Conservation (phyloP, 305 asterid genomes). For the Striga hermonthica region DNA sequence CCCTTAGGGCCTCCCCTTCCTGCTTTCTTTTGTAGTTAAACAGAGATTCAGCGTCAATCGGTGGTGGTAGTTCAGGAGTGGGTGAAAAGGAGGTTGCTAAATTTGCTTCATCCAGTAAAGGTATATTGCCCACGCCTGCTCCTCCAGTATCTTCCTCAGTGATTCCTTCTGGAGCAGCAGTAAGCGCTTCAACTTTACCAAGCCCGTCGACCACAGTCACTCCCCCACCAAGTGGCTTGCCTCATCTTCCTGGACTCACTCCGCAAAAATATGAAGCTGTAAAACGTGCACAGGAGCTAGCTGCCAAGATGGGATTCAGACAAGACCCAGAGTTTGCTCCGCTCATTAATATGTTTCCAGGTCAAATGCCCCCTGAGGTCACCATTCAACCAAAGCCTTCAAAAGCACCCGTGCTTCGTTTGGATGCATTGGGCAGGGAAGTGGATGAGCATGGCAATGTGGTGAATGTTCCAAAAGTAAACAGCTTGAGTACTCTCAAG, state of each 20-base stretch:
- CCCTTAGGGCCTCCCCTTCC: constrained; percentile 9
- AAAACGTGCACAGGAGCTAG: constrained; percentile 86
- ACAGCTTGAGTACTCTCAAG: constrained; percentile 85
- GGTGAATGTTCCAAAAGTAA: constrained; percentile 69
- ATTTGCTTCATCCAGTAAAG: constrained; percentile 38
- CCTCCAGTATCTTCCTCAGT: constrained; percentile 31
- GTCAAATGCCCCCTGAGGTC: constrained; percentile 74
- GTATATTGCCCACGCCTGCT: constrained; percentile 38
- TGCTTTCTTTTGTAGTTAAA: constrained; percentile 48
- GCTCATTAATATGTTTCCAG: constrained; percentile 84
- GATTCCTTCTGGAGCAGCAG: constrained; percentile 32
- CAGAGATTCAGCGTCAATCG: constrained; percentile 45
- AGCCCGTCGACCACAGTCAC: constrained; percentile 34
- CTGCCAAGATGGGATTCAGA: constrained; percentile 88
- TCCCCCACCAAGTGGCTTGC: constrained; percentile 48
- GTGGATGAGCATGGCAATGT: constrained; percentile 89
- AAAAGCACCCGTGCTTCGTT: constrained; percentile 83
- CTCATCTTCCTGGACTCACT: constrained; percentile 71
- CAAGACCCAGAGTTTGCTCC: constrained; percentile 91
- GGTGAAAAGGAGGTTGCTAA: constrained; percentile 43
- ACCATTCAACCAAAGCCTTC: constrained; percentile 81
- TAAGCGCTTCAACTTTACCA: constrained; percentile 35
- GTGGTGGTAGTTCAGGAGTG: constrained; percentile 49
- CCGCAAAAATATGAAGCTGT: constrained; percentile 76
- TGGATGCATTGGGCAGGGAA: constrained; percentile 94